These are phyloP conservation scores for Perkinsus olseni DNA, from an alignment of 169 alveolate species.

Conservation along the genomic window DNA sequence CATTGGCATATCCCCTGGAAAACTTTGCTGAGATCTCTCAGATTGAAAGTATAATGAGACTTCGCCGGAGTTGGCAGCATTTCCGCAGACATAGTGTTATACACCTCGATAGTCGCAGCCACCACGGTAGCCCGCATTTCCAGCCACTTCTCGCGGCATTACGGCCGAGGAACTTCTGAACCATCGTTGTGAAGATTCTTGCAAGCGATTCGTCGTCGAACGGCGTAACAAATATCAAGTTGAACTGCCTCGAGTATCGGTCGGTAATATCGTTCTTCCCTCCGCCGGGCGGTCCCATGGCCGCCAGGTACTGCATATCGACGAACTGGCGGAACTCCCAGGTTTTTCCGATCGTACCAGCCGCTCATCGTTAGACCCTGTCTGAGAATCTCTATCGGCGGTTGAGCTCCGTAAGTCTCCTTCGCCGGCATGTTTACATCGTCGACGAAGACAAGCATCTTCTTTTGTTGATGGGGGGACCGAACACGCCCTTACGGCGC, in stretches of 20 bases:
- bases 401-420: constrained; percentile 86
- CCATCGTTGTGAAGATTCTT: constrained; percentile 63
- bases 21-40: constrained; percentile 75
- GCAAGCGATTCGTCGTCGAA: constrained; percentile 61
- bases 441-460: constrained; percentile 80
- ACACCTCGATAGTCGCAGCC: constrained; percentile 54
- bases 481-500: constrained; percentile 74
- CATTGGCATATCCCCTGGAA: constrained; percentile 70
- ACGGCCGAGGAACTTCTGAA: constrained; percentile 54
- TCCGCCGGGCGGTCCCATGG: constrained; percentile 89
- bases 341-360: constrained; percentile 77
- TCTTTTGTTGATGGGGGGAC: constrained; percentile 76
- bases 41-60: constrained; percentile 79
- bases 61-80: constrained; percentile 79
- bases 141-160: constrained; percentile 51
- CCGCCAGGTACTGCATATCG: constrained; percentile 66
- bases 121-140: constrained; percentile 51
- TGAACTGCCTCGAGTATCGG: constrained; percentile 76
- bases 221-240: constrained; percentile 68
- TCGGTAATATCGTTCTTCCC: constrained; percentile 77
- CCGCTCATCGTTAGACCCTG: constrained; percentile 78
- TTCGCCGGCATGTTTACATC: constrained; percentile 86
- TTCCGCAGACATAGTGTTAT: constrained; percentile 55
- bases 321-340: constrained; percentile 68
- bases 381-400: constrained; percentile 84